Conservation (phyloP, 2,329 filamentous ascomycete genomes). For the Colletotrichum sojae region DNA sequence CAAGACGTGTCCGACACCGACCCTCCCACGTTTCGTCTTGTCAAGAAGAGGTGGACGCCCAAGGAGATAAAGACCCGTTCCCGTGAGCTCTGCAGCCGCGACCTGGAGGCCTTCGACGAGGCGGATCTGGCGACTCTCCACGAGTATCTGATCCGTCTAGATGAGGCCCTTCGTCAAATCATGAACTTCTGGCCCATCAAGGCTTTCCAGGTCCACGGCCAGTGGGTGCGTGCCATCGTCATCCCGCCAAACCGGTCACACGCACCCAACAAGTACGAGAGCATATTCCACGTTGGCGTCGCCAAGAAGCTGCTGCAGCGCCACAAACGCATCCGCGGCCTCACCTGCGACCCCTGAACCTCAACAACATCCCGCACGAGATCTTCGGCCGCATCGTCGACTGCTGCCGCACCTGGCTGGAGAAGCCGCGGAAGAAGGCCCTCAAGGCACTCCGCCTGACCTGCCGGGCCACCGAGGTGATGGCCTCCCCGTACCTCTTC, state of each 20-base stretch:
- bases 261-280: not conserved
- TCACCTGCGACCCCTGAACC: not conserved
- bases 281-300: not conserved
- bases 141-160: not conserved
- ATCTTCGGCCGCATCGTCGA: not conserved
- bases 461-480: too few species aligned
- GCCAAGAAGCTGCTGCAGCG: slow-evolving; percentile 6
- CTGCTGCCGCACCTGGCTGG: not conserved
- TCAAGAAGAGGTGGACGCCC: not conserved
- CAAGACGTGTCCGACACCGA: not conserved
- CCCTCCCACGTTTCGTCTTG: not conserved
- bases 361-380: not conserved
- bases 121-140: not conserved
- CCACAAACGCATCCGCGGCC: not conserved
- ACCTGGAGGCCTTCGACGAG: not conserved
- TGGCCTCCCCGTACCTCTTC: too few species aligned
- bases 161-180: slow-evolving; percentile 4
- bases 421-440: not conserved
- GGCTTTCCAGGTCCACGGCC: not conserved
- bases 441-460: too few species aligned
- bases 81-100: not conserved
- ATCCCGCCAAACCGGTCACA: not conserved
- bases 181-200: not conserved
- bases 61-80: not conserved
- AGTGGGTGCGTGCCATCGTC: not conserved